Evolutionary conservation across 345 rosid species (phyloP), one percentile per base, ranked within the genome.

Genomic region (Geranium brycei): DNA sequence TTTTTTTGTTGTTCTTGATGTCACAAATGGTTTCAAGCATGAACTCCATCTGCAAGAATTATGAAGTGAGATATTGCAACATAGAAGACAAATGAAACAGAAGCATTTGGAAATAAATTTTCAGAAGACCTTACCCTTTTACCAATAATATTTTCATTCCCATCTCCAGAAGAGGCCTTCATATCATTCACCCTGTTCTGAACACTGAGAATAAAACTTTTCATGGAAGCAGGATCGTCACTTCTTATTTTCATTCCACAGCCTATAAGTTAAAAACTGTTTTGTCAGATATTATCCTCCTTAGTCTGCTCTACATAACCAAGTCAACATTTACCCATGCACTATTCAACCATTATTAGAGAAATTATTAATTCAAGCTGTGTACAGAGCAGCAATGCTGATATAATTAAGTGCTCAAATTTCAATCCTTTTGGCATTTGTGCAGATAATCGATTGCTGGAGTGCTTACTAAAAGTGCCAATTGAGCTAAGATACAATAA

Each of bases 221-320:
- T 93, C 97, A 93, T 93, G 70, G 91, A 75, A 71, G 76, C 65
- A 59, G 96, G 99, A 77, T 93, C 99, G 51, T 90, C 99, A 57
- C 74, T 78, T 78, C 97, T 85, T 71, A 93, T 73, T 83, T 86
- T 93, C 88, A 90, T 80, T 71, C 99, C 99, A 71, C 99, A 93
- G 73, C 91, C 99, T 93, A 66, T 66, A 68, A 64, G 53, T 56
- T 47, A 66, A 18, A 12, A 38, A 62, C n/a, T 38, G 58, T 31
- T 47, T 60, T 38, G 16, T 18, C 56, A 58, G 35, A 59, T 19
- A 59, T 19, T 15, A 16, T 19, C 28, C 0, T 31, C 32, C 56
- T 28, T 18, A 57, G 4, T 23, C 13, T 14, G 13, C 7, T 16
- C 35, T 19, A 47, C 17, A 41, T 59, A 19, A 0, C 58, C 5